phyloP scores from a whole-genome alignment of 1,284 basidiomycete genomes.

The Coniferiporia sulphurascens region DNA sequence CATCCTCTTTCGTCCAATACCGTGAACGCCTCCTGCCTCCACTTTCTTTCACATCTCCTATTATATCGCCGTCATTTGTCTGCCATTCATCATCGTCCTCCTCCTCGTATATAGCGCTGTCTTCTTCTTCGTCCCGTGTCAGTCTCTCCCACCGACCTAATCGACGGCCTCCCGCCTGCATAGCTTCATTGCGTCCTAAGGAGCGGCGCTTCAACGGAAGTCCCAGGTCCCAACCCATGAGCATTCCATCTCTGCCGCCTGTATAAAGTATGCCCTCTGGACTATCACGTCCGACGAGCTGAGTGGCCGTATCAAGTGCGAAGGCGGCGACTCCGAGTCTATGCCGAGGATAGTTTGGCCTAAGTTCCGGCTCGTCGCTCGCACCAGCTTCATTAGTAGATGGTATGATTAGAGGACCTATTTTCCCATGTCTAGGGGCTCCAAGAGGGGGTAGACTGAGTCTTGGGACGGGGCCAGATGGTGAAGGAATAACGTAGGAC shows the following conservation, averaged over 20 bases:
- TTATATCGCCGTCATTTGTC: constrained; percentile 63
- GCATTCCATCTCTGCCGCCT: constrained; percentile 87
- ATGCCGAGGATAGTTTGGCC: constrained; percentile 64
- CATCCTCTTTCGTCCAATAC: constrained; percentile 25
- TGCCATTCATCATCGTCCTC: constrained; percentile 41
- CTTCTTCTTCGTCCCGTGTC: constrained; percentile 68
- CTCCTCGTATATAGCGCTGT: constrained; percentile 43
- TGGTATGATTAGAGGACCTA: constrained; percentile 61
- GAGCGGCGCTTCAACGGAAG: constrained; percentile 51
- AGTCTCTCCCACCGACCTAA: constrained; percentile 63
- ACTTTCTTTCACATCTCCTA: constrained; percentile 61
- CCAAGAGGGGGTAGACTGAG: constrained; percentile 70
- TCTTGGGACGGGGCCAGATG: constrained; percentile 49
- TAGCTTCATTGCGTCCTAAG: constrained; percentile 31
- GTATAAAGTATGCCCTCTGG: constrained; percentile 94
- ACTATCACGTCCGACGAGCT: constrained; percentile 49
- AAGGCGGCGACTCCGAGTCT: constrained; percentile 84
- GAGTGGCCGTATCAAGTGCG: constrained; percentile 81
- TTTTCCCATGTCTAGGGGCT: constrained; percentile 53
- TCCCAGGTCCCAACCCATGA: constrained; percentile 88
- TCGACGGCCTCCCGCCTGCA: constrained; percentile 26
- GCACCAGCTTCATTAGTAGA: constrained; percentile 20
- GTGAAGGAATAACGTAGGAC: constrained; percentile 80
- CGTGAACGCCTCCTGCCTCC: constrained; percentile 33
- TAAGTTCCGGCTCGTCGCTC: constrained; percentile 21